Conservation (phyloP, 176 grass and related monocot species). For the Eragrostis nindensis region DNA sequence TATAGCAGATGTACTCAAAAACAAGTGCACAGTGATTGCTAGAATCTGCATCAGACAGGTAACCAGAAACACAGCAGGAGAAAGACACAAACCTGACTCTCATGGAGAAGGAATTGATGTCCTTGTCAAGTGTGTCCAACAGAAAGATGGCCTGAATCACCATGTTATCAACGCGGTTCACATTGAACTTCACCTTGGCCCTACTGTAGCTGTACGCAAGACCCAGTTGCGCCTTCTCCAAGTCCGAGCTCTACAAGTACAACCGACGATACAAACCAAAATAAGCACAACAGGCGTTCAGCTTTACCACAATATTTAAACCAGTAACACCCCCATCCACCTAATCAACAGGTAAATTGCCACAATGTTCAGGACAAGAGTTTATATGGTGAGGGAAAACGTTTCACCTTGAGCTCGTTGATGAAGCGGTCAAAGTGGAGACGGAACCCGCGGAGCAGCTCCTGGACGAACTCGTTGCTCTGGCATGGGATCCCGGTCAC, state of each 20-base stretch:
- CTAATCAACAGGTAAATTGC: background rate
- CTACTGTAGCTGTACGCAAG: slow-evolving; percentile 77
- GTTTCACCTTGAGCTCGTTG: slow-evolving; percentile 76
- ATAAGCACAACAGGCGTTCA: background rate
- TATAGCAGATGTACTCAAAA: too few relatives aligned
- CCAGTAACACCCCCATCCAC: background rate
- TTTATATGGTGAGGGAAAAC: background rate
- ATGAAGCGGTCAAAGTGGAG: slow-evolving; percentile 83
- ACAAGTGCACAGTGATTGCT: background rate
- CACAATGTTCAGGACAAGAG: background rate
- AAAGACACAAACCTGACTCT: slow-evolving; percentile 72
- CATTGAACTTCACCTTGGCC: too few relatives aligned
- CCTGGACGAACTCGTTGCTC: slow-evolving; percentile 83
- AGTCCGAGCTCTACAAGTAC: slow-evolving; percentile 60
- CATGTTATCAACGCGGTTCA: too few relatives aligned
- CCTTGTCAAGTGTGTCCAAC: slow-evolving; percentile 86
- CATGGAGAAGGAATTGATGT: slow-evolving; percentile 88
- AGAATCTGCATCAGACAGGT: background rate
- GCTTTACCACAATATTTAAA: background rate
- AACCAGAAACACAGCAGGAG: background rate
- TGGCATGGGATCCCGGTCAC: slow-evolving; percentile 79
- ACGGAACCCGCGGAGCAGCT: slow-evolving; percentile 72
- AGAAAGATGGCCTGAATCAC: slow-evolving; percentile 91
- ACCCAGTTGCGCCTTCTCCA: slow-evolving; percentile 69
- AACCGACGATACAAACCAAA: slow-evolving; percentile 10